Percentiles rank a stretch among this genome's conserved stretches.
Conservation (phyloP, 352 stramenopile species). For the Saprolegnia diclina region DNA sequence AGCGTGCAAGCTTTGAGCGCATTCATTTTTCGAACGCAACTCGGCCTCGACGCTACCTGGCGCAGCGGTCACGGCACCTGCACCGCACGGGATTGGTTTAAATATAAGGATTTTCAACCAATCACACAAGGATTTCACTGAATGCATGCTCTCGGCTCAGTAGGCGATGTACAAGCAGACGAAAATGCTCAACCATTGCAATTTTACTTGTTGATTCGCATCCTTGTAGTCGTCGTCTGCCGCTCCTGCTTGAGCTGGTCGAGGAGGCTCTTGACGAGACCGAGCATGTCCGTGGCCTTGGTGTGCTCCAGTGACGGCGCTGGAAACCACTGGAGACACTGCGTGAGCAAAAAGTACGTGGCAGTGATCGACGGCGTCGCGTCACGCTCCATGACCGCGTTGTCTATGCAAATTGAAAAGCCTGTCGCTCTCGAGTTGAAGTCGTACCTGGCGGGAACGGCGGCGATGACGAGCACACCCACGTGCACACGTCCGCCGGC, state of each 20-base stretch:
- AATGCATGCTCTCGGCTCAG: no score
- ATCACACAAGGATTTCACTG: no score
- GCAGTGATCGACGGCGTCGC: constrained; percentile 64
- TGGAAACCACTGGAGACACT: constrained; percentile 51
- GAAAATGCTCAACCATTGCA: background rate
- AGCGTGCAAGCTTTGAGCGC: no score
- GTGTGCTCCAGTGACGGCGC: constrained; percentile 47
- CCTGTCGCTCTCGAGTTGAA: no score
- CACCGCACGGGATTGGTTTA: no score
- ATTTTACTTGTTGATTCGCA: constrained; percentile 50
- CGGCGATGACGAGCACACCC: constrained; percentile 41
- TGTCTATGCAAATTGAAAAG: constrained; percentile 52
- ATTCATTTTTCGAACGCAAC: no score
- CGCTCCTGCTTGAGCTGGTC: constrained; percentile 10
- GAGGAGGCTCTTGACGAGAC: constrained; percentile 38
- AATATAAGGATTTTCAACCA: no score
- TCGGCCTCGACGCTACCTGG: no score
- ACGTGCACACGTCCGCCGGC: constrained; percentile 68
- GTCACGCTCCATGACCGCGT: constrained; percentile 57
- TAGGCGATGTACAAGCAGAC: constrained; percentile 1
- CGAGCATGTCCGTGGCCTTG: constrained; percentile 66
- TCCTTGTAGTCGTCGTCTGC: constrained; percentile 37
- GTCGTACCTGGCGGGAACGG: constrained; percentile 1
- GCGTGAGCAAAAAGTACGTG: constrained; percentile 65
- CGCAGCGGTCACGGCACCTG: no score